Percentiles rank a stretch among this genome's conserved stretches.
Conservation (phyloP, 2,329 filamentous ascomycete species). For the Pseudogymnoascus sp. region DNA sequence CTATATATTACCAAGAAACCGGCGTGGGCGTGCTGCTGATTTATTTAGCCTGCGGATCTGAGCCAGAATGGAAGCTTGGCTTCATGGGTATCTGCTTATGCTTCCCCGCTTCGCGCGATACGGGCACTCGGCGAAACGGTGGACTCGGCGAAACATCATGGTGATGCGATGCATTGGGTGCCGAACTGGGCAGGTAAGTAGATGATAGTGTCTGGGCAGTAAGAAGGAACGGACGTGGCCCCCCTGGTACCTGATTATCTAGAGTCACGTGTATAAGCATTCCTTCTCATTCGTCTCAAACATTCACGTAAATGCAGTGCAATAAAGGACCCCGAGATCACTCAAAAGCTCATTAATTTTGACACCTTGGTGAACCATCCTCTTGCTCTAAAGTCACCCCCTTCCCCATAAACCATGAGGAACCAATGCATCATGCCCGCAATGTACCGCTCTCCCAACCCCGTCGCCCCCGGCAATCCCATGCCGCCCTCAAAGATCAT, state of each 20-base stretch:
- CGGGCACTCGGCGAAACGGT: background rate
- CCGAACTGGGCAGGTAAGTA: background rate
- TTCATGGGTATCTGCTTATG: background rate
- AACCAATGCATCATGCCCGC: constrained; percentile 5
- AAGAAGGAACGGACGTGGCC: background rate
- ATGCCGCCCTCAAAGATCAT: background rate
- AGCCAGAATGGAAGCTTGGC: background rate
- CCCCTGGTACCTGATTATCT: background rate
- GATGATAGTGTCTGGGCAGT: background rate
- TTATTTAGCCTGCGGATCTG: constrained; percentile 9
- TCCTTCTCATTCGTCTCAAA: background rate
- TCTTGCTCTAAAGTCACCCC: background rate
- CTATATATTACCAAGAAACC: background rate
- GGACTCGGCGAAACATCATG: background rate
- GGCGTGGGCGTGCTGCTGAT: background rate
- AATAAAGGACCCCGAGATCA: background rate
- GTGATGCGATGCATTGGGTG: background rate
- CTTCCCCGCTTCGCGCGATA: background rate
- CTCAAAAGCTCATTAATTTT: constrained; percentile 6
- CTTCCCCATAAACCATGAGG: constrained; percentile 6
- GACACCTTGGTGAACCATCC: constrained; percentile 3
- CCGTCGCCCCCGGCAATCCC: background rate
- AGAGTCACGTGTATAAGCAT: background rate
- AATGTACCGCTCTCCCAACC: background rate
- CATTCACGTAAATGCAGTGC: background rate